Evolutionary conservation across 257 asterid genomes (phyloP).

Genomic region (Solanum paucissectum): DNA sequence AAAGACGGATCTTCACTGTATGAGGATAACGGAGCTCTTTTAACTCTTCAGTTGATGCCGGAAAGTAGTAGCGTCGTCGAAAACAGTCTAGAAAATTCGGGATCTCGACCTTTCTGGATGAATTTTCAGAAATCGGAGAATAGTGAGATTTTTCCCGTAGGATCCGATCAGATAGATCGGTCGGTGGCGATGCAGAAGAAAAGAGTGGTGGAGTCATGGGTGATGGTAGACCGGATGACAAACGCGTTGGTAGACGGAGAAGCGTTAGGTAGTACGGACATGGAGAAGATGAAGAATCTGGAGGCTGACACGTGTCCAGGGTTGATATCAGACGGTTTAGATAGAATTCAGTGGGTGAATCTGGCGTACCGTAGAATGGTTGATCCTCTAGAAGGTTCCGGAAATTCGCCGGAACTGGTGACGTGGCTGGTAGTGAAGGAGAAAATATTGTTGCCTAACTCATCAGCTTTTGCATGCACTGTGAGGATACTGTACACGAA

Average conservation of each 20-base stretch:
- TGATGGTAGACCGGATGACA: constrained; percentile 20
- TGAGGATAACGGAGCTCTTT: neutral
- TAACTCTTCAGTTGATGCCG: neutral
- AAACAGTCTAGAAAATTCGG: neutral
- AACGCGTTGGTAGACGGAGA: constrained; percentile 8
- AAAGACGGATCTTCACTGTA: neutral
- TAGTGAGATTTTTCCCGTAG: neutral
- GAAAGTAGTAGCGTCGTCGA: neutral
- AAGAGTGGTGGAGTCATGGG: constrained; percentile 32
- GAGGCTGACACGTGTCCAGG: constrained; percentile 38
- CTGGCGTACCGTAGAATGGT: constrained; percentile 30
- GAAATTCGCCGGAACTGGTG: constrained; percentile 8
- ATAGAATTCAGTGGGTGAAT: constrained; percentile 34
- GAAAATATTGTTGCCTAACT: neutral
- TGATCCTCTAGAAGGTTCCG: constrained; percentile 3
- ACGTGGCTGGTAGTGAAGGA: constrained; percentile 30
- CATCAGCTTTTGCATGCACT: constrained; percentile 35
- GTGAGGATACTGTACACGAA: constrained; percentile 31
- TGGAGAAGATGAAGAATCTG: constrained; percentile 29
- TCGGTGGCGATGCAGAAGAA: neutral
- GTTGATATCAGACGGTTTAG: constrained; percentile 26
- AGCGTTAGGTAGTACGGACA: constrained; percentile 23
- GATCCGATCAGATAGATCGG: constrained; percentile 13
- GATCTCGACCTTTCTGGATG: constrained; percentile 6
- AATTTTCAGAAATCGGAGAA: neutral